Base-by-base conservation (phyloP, 495 filamentous ascomycete genomes). In the Sordaria brevicollis region DNA sequence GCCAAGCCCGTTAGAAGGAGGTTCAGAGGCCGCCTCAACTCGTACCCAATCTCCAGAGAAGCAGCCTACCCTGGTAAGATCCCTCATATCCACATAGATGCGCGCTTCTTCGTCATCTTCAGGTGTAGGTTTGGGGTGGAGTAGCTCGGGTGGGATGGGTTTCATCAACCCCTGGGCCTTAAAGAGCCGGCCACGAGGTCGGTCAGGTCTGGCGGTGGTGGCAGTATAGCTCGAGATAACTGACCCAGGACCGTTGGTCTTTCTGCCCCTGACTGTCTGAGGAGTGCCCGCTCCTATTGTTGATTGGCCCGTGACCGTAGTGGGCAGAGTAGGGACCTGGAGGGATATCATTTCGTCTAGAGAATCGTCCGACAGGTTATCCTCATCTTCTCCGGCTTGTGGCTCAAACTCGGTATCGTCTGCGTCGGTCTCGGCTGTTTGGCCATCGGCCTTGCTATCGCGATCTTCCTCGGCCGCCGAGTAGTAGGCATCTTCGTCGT, bases 1-100 rank as follows among this genome's bases (percentile, higher is more conserved):
- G 81, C 79, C 89, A 78, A 82, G 82, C 76, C 80, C 86, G 71
- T 83, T 84, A 71, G 86, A 79, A 13, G 87, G 86, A 15, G 90
- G 89, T 73, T 92, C 92, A 41, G 88, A 82, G 15, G 90, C 84
- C 1, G 86, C 81, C 80, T 95, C 92, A 21, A 99, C 82, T 4
- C 89, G 87, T n/a, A 97, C 92, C 95, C 95, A 99, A 75, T 99
- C 95, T 15, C 95, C 95, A 1, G 94, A 97, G 78, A 99, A 99
- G 76, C 93, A 97, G 34, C 93, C 92, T 43, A 98, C 87, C 70
- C 92, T 91, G n/a, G 91, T 88, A 11, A 99, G 81, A 19, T 92
- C 89, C 70, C 86, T 90, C 35, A 94, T 89, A 72, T 95, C 92
- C 8, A 98, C 92, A 78, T 93, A 98, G 19, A 97, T 83, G 43